Evolutionary conservation across 176 grass and related monocot species (phyloP).

Genomic region (Aegilops longissima): DNA sequence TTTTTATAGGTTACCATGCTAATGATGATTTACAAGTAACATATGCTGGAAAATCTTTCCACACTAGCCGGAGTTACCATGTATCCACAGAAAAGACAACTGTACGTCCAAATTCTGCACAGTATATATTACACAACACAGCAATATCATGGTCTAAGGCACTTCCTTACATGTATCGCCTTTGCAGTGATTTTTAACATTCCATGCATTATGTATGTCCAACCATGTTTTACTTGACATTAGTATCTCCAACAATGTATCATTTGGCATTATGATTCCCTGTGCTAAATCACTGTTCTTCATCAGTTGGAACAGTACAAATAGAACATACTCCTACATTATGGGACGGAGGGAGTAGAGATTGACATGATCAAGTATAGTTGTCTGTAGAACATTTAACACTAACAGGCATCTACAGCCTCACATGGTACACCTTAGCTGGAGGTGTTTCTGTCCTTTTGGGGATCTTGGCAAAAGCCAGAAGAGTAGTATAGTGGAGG

Average conservation of each 20-base stretch:
- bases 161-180: neutral
- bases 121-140: constrained; percentile 3
- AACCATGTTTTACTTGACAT: neutral
- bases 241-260: neutral
- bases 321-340: neutral
- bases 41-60: constrained; percentile 88
- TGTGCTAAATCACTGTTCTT: neutral
- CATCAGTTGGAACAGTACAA: neutral
- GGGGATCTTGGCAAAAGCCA: neutral
- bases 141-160: neutral
- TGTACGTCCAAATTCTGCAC: constrained; percentile 45
- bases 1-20: constrained; percentile 92
- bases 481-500: constrained; percentile 1
- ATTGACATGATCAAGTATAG: neutral
- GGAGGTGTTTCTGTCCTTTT: neutral
- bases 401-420: neutral
- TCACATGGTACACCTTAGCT: neutral
- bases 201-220: neutral
- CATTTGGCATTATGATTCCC: neutral
- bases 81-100: constrained; percentile 70
- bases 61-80: constrained; percentile 68
- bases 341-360: neutral
- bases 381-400: constrained; percentile 8
- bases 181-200: constrained; percentile 1
- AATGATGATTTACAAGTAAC: constrained; percentile 88